phyloP scores from a whole-genome alignment of 2,329 filamentous ascomycete species.

The Colletotrichum limetticola region DNA sequence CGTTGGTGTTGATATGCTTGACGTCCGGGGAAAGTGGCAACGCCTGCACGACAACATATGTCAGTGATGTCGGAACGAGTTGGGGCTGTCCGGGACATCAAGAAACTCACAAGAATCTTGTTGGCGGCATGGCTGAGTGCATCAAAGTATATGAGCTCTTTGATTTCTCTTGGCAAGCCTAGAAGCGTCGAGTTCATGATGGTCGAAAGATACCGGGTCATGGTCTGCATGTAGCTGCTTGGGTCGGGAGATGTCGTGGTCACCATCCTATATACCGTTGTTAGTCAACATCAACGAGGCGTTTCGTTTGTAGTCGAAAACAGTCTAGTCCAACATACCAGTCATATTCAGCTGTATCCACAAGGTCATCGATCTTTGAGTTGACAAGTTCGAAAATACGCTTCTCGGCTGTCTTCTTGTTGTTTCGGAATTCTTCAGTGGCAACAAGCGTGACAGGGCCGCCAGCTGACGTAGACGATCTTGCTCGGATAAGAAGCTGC shows the following conservation, averaged over 20 bases:
- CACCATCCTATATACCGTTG: slow-evolving; percentile 54
- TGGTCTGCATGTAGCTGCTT: slow-evolving; percentile 93
- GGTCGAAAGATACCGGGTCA: slow-evolving; percentile 92
- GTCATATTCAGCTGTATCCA: slow-evolving; percentile 97
- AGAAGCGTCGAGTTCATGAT: slow-evolving; percentile 97
- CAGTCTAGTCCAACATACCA: slow-evolving; percentile 64
- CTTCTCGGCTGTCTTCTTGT: slow-evolving; percentile 97
- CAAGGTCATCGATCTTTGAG: slow-evolving; percentile 96
- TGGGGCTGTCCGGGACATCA: background rate
- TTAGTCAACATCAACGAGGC: slow-evolving; percentile 2
- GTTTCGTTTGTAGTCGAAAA: background rate
- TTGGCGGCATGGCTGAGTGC: slow-evolving; percentile 90
- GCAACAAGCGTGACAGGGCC: slow-evolving; percentile 84
- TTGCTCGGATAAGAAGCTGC: slow-evolving; percentile 83
- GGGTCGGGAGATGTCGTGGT: slow-evolving; percentile 75
- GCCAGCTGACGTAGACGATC: slow-evolving; percentile 83
- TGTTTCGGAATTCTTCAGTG: slow-evolving; percentile 85
- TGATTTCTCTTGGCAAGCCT: slow-evolving; percentile 93
- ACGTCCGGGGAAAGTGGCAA: slow-evolving; percentile 83
- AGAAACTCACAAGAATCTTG: slow-evolving; percentile 75
- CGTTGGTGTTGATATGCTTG: slow-evolving; percentile 87
- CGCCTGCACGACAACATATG: slow-evolving; percentile 54
- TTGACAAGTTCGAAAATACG: slow-evolving; percentile 99
- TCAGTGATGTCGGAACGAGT: background rate
- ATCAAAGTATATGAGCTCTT: slow-evolving; percentile 97